Evolutionary conservation across 129 eudicot genomes (phyloP), one percentile per base, ranked within the genome.

Genomic region (Pittosporum tobira): DNA sequence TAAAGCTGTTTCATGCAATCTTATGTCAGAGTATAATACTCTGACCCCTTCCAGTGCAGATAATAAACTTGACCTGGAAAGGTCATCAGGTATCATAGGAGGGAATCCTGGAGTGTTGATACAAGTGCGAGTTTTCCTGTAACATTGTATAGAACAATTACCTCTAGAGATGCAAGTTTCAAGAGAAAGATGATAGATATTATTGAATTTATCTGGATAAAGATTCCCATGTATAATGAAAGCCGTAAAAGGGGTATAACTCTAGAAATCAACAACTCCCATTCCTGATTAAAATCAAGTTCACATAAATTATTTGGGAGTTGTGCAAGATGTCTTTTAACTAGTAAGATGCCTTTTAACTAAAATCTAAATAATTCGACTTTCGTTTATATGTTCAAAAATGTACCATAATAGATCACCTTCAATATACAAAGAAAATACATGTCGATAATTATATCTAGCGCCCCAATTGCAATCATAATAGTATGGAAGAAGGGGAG

Each of bases 101-200:
- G 94, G 98, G 34, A 60, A 74, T 53, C 98, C 98, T 37, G 98
- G 98, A 49, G 94, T 86, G 75, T 86, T 84, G 54, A 91, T 91
- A 59, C 95, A 86, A 51, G 98, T 91, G 48, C 98, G 86, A 59
- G 98, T 86, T 52, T 80, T 83, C 87, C 98, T 91, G 94, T 59
- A 73, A 67, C 59, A 66, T 34, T 51, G 61, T 57, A 27, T 34
- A 27, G 51, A 34, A 27, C 4, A 27, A 49, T 2, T 60, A 26
- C 5, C 49, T 27, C n/a, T 13, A 24, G 25, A 16, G 27, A 5
- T 25, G n/a, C 38, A 5, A 21, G 16, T 60, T 60, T 27, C 44
- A 16, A 27, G 14, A 45, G 18, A 51, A 46, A 47, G 15, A 16
- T 28, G 54, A 5, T 16, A 28, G 9, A 27, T 28, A 28, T 15